phyloP scores from a whole-genome alignment of 441 rosid species.

The Sinapis alba region DNA sequence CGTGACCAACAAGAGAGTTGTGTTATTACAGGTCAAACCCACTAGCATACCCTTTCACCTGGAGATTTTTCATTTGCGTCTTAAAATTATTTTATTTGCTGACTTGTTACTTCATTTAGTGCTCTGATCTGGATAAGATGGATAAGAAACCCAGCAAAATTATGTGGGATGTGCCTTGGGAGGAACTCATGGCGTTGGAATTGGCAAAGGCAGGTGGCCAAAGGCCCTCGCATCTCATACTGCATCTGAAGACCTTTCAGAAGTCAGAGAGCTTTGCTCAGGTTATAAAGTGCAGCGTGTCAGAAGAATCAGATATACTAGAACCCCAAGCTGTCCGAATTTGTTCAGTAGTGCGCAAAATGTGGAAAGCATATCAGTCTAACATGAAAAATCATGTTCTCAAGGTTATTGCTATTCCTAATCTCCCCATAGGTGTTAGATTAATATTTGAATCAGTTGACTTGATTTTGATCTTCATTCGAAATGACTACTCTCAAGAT shows the following conservation, averaged over 20 bases:
- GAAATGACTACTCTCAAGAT: not conserved
- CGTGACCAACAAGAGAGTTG: constrained; percentile 83
- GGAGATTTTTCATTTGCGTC: constrained; percentile 11
- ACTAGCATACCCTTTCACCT: constrained; percentile 23
- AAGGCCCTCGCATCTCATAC: constrained; percentile 86
- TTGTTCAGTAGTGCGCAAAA: constrained; percentile 75
- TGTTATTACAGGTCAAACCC: constrained; percentile 80
- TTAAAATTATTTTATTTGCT: constrained; percentile 10
- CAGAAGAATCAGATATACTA: constrained; percentile 56
- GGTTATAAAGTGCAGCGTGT: constrained; percentile 80
- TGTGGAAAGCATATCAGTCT: constrained; percentile 87
- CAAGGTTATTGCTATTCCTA: constrained; percentile 57
- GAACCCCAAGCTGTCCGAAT: constrained; percentile 86
- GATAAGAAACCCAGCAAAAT: constrained; percentile 94
- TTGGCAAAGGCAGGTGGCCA: constrained; percentile 86
- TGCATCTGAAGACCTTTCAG: constrained; percentile 84
- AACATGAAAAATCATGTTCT: constrained; percentile 57
- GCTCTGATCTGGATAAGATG: constrained; percentile 74
- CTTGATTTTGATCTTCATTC: constrained; percentile 13
- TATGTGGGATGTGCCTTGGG: constrained; percentile 99
- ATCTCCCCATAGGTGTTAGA: not conserved
- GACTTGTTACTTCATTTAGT: constrained; percentile 50
- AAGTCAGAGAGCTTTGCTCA: constrained; percentile 92
- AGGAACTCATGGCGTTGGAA: constrained; percentile 91
- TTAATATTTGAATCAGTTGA: not conserved